Conservation (phyloP, 768 basidiomycete species). For the Boletus barrowsii region DNA sequence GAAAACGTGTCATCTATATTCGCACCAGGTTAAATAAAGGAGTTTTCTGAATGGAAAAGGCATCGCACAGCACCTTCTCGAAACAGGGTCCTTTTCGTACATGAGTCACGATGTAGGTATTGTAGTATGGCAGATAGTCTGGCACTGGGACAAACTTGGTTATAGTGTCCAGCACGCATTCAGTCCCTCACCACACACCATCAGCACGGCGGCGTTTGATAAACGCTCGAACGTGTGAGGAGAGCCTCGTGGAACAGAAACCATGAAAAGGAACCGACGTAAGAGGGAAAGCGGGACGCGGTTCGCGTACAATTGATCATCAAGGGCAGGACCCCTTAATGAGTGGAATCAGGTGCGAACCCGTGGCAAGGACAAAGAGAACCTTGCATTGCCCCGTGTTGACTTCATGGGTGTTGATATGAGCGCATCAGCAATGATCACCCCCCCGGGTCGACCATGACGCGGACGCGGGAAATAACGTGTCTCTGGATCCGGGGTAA, state of each 20-base stretch:
- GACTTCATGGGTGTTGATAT: background rate
- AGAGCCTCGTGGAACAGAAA: background rate
- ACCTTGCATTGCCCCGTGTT: background rate
- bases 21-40: background rate
- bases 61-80: background rate
- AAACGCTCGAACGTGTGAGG: background rate
- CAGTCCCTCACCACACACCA: background rate
- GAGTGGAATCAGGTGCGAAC: background rate
- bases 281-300: background rate
- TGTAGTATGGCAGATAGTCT: background rate
- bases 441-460: background rate
- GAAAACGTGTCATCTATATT: no score
- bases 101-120: no score
- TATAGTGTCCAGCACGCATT: background rate
- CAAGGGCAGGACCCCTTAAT: background rate
- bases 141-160: background rate
- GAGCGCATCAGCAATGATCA: background rate
- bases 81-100: background rate
- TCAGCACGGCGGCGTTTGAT: background rate
- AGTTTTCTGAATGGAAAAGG: background rate
- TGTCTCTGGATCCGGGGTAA: background rate
- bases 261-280: background rate
- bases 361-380: background rate
- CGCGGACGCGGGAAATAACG: background rate
- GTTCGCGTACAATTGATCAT: background rate